Conservation (phyloP, 2,329 filamentous ascomycete species). For the Diplodia mutila region DNA sequence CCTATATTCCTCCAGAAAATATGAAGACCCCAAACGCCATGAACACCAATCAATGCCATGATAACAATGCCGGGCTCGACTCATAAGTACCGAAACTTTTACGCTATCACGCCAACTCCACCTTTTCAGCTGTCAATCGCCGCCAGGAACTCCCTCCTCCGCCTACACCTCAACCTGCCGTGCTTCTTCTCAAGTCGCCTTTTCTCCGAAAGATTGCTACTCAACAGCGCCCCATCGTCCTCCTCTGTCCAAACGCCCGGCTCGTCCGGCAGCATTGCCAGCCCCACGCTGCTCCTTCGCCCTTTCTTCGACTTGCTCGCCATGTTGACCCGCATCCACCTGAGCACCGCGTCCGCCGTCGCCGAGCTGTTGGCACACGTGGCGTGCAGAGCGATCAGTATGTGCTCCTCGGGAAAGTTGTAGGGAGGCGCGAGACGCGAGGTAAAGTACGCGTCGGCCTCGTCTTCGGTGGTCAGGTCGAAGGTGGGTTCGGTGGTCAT, state of each 20-base stretch:
- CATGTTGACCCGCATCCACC: constrained; percentile 11
- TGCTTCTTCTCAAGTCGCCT: constrained; percentile 16
- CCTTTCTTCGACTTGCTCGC: background rate
- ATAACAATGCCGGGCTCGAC: background rate
- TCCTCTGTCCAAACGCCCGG: constrained; percentile 21
- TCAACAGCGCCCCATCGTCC: constrained; percentile 4
- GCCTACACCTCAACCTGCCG: constrained; percentile 5
- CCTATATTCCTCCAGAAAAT: background rate
- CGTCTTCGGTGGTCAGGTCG: background rate
- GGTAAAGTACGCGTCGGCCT: constrained; percentile 7
- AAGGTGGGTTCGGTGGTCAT: background rate
- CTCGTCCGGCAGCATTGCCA: background rate
- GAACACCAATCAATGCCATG: background rate
- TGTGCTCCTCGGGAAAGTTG: constrained; percentile 3
- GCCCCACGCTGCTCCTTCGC: background rate
- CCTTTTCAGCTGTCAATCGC: background rate
- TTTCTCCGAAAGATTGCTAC: background rate
- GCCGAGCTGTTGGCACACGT: constrained; percentile 3
- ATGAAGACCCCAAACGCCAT: background rate
- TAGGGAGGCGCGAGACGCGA: constrained; percentile 12
- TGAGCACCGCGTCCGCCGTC: constrained; percentile 2
- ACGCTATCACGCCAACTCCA: background rate
- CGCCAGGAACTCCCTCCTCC: constrained; percentile 10
- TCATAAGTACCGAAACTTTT: background rate
- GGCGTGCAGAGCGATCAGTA: constrained; percentile 13